Evolutionary conservation across 2,329 filamentous ascomycete species (phyloP), one percentile per base, ranked within the genome.

Genomic region (Cladosporium halotolerans): DNA sequence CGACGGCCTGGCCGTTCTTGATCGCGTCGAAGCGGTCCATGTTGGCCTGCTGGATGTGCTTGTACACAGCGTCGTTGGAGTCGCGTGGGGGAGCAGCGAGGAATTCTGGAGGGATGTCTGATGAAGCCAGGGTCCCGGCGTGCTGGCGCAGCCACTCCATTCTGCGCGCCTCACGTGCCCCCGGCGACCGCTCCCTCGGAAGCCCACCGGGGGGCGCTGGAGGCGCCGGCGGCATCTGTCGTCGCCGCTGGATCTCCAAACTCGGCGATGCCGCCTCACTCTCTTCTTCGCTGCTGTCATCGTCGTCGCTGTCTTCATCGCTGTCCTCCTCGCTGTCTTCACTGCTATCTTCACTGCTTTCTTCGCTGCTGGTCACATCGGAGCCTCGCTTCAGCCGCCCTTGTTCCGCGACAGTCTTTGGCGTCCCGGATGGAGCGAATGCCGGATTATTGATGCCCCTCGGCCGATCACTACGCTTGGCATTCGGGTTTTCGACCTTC

Each of bases 21-120:
- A 50, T 23, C 3, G 54, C 52, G 14, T 56, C 52, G 39, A 52
- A 52, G 13, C 41, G 41, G 23, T 55, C 53, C 46, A 51, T 55
- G 23, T 55, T 55, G 14, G 46, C 47, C 31, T 51, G 33, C 34
- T 47, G 46, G 11, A 55, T 55, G 34, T 55, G 53, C 39, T 48
- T 51, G 53, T 55, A 55, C 9, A 55, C 42, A 7, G 34, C n/a
- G 13, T 54, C 52, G 45, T 51, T 51, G 16, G 48, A 43, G 32
- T 51, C 32, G 32, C 48, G 48, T 18, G 48, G 48, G 16, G 48
- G 48, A 28, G 48, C 33, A 19, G 41, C 33, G 8, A 51, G 40
- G 48, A 51, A 51, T 51, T 51, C 48, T n/a, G 40, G 40, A 43
- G 48, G 48, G 32, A 51, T 51, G 32, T 51, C 40, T 33, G 45